Evolutionary conservation across 2,329 filamentous ascomycete genomes (phyloP).

Genomic region (Fusarium sororula): DNA sequence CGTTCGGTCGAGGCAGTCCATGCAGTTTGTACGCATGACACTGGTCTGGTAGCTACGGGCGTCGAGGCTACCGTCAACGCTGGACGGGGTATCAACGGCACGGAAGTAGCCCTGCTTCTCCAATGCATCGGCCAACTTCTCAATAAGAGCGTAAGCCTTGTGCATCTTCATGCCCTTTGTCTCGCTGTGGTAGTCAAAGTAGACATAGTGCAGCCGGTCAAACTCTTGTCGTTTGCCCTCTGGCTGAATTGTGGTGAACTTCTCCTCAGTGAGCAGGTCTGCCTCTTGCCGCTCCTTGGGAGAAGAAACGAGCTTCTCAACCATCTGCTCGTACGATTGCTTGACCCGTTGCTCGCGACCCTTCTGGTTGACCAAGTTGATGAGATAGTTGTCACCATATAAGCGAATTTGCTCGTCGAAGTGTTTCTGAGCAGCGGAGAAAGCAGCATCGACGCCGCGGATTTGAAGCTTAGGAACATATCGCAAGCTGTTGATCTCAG

Average conservation of each 20-base stretch:
- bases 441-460: conserved; percentile 81
- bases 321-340: conserved; percentile 91
- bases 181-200: conserved; percentile 98
- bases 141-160: conserved; percentile 85
- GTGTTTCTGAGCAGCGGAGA: conserved; percentile 82
- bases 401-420: conserved; percentile 92
- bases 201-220: conserved; percentile 92
- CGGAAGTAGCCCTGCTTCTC: conserved; percentile 90
- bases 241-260: conserved; percentile 80
- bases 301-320: conserved; percentile 76
- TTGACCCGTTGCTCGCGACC: conserved; percentile 91
- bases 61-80: conserved; percentile 76
- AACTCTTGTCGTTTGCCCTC: conserved; percentile 68
- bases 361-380: conserved; percentile 97
- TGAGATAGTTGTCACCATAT: conserved; percentile 96
- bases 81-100: conserved; percentile 83
- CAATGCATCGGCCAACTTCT: conserved; percentile 80
- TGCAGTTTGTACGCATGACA: conserved; percentile 97
- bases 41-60: conserved; percentile 83
- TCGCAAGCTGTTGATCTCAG: conserved; percentile 90
- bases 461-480: conserved; percentile 93
- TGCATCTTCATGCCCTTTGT: conserved; percentile 96
- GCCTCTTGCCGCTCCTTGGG: conserved; percentile 72
- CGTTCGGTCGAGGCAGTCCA: conserved; percentile 98
- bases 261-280: conserved; percentile 76